These are phyloP conservation scores for Fraxinus anomala DNA, from an alignment of 257 asterid species.

Conservation along the genomic window DNA sequence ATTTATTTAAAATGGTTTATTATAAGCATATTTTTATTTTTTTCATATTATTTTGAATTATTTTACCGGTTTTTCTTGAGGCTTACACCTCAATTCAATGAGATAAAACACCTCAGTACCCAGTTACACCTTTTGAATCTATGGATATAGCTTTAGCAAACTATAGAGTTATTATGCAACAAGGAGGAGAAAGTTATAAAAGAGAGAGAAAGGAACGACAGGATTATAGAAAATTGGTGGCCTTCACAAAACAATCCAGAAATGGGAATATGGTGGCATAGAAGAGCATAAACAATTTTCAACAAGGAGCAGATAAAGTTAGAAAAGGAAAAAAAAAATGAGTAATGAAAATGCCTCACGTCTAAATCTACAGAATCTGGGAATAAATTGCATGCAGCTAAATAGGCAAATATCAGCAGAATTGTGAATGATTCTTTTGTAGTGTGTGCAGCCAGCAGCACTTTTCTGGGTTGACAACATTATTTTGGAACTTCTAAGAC, in stretches of 20 bases:
- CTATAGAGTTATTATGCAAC: neutral
- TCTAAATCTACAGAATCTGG: neutral
- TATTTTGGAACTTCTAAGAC: neutral
- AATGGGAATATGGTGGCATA: neutral
- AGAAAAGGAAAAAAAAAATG: neutral
- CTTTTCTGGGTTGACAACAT: neutral
- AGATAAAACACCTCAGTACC: neutral
- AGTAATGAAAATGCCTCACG: neutral
- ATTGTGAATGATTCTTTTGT: neutral
- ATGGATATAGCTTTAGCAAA: neutral
- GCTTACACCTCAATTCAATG: neutral
- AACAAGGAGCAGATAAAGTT: neutral
- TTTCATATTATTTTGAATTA: neutral
- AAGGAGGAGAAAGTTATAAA: neutral
- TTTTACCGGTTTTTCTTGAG: neutral
- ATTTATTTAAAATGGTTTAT: neutral
- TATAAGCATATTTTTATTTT: neutral
- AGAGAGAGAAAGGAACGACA: neutral
- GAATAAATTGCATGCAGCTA: neutral
- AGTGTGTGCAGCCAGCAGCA: neutral
- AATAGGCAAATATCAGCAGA: neutral
- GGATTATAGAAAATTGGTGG: neutral
- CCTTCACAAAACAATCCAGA: neutral
- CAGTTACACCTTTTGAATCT: neutral
- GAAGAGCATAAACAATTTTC: neutral